Base-by-base conservation (phyloP, 345 rosid genomes). In the Aurinia saxatilis region DNA sequence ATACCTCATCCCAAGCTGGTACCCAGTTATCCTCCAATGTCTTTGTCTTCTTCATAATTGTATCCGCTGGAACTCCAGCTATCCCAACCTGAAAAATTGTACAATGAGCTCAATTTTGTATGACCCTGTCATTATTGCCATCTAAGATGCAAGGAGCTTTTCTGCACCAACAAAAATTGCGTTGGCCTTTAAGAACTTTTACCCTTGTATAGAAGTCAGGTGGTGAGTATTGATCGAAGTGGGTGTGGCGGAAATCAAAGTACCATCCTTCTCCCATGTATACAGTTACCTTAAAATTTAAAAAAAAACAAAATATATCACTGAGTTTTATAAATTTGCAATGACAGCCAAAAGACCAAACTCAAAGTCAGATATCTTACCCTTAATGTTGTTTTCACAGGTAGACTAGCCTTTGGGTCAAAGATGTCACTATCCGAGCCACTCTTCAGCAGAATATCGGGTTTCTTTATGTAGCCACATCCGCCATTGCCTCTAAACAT, bases 61-160 rank as follows among this genome's bases (percentile, higher is more conserved):
- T 66, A 67, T 91, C 98, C 15, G 73, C 91, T 15, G 82, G 81
- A 23, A 88, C 96, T 60, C 98, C 98, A 17, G 88, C 91, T 71
- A 91, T 88, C 34, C 96, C 96, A 3, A 91, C 75, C 98, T 91
- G 80, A 65, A 48, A 1, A 27, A 2, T 5, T 16, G 63, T 42
- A 41, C 12, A 12, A 46, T 34, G 25, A 5, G 2, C 30, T 36
- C 38, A n/a, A 14, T 10, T 29, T 65, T 8, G 11, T 40, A 19
- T 42, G 17, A 59, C 31, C 52, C 12, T 31, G 40, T 15, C 50
- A 16, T 11, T 27, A 5, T 30, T 7, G 33, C 65, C 47, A 57
- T 36, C 34, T 40, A 67, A 17, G 34, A 35, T 48, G 54, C 34
- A 15, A 27, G 8, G 19, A 69, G 46, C 49, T 12, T 4, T 38